Percentiles rank a stretch among this genome's conserved stretches.
phyloP scores from a whole-genome alignment of 805 yeast genomes.

The Yarrowia phangngaensis region DNA sequence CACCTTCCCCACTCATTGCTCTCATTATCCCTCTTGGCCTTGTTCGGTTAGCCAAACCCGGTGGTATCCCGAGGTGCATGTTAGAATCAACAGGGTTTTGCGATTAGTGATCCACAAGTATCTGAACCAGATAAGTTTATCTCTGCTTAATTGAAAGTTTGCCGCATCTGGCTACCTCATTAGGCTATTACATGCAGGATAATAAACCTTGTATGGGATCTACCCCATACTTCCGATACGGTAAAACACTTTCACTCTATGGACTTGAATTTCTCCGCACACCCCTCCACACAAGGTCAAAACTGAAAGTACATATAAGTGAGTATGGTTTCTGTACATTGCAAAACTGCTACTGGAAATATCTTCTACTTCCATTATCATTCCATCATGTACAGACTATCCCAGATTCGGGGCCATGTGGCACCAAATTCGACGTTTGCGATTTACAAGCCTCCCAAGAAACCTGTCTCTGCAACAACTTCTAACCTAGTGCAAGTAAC shows the following conservation, averaged over 20 bases:
- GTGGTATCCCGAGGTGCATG: conserved; percentile 2
- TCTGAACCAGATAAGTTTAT: too few species aligned
- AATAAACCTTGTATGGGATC: neutral
- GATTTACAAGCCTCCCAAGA: conserved; percentile 21
- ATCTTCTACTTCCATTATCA: too few species aligned
- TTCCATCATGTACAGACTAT: conserved; percentile 7
- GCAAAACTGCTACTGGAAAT: too few species aligned
- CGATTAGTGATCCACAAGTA: conserved; percentile 8
- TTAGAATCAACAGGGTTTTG: neutral
- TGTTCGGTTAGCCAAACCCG: neutral
- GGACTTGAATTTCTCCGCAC: conserved; percentile 26
- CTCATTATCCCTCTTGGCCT: neutral
- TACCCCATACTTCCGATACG: neutral
- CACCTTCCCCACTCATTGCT: neutral
- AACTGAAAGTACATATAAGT: conserved; percentile 7
- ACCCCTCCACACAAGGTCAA: neutral
- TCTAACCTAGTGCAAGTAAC: conserved; percentile 30
- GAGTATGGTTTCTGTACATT: too few species aligned
- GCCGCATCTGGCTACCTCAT: conserved; percentile 13
- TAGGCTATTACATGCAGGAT: neutral
- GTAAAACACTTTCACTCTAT: conserved; percentile 17
- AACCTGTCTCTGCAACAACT: neutral
- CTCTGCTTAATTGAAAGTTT: conserved; percentile 24
- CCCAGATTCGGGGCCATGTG: conserved; percentile 1
- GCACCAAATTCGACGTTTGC: conserved; percentile 5